phyloP scores from a whole-genome alignment of 768 basidiomycete genomes.

The Peribolospora baueri region DNA sequence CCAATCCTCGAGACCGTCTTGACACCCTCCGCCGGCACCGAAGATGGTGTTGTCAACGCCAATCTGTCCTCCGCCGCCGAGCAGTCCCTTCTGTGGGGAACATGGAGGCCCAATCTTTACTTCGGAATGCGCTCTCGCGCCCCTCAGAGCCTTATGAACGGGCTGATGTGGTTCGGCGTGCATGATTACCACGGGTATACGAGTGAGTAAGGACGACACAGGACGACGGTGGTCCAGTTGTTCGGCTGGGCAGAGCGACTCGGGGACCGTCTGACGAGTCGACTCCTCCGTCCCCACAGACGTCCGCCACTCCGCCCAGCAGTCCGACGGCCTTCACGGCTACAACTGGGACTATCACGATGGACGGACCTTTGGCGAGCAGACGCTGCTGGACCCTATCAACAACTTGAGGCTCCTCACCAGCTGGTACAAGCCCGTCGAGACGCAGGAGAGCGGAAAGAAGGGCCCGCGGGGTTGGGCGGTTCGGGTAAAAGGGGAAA shows the following conservation, averaged over 20 bases:
- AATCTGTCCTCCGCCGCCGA: too few relatives aligned
- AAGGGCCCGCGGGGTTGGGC: slow-evolving; percentile 26
- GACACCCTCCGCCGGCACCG: too few relatives aligned
- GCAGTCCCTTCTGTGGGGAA: slow-evolving; percentile 32
- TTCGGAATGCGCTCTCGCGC: slow-evolving; percentile 68
- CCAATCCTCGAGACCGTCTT: too few relatives aligned
- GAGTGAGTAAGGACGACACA: slow-evolving; percentile 17
- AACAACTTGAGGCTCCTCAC: slow-evolving; percentile 74
- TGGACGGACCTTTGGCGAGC: slow-evolving; percentile 57
- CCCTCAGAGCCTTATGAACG: slow-evolving; percentile 74
- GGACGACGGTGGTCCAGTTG: background rate
- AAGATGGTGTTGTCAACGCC: too few relatives aligned
- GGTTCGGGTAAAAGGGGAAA: slow-evolving; percentile 11
- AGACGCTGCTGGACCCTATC: slow-evolving; percentile 49
- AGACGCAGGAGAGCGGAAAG: slow-evolving; percentile 25
- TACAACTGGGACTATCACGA: slow-evolving; percentile 82
- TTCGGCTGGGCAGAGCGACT: background rate
- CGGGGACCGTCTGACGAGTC: background rate
- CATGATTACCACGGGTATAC: slow-evolving; percentile 45
- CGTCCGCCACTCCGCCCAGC: slow-evolving; percentile 67
- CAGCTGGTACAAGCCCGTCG: slow-evolving; percentile 62
- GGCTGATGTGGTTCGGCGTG: slow-evolving; percentile 81
- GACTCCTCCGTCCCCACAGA: slow-evolving; percentile 23
- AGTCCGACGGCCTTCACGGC: slow-evolving; percentile 49
- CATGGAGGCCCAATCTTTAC: slow-evolving; percentile 81